Evolutionary conservation across 495 filamentous ascomycete genomes (phyloP).

Genomic region (Collariella sp.): DNA sequence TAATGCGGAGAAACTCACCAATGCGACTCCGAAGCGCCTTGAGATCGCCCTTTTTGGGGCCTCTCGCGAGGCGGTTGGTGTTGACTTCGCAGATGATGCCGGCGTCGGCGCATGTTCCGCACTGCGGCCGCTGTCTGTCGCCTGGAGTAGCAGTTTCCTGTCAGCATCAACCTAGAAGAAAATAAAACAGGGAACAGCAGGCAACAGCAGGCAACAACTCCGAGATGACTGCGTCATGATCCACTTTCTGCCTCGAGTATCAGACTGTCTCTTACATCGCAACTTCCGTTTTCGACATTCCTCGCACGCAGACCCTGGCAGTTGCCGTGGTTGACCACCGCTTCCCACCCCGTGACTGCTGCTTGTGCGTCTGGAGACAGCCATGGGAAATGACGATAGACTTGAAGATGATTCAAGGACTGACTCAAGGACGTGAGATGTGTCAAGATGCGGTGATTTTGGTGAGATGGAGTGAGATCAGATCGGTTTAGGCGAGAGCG

Average conservation of each 20-base stretch:
- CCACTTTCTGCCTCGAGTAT: not conserved
- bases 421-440: too few species aligned
- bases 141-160: constrained; percentile 13
- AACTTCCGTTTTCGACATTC: constrained; percentile 44
- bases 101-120: constrained; percentile 43
- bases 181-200: too few species aligned
- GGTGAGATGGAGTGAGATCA: too few species aligned
- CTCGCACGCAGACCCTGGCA: constrained; percentile 40
- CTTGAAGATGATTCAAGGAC: too few species aligned
- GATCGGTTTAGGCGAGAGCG: not conserved
- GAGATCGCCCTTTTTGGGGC: constrained; percentile 48
- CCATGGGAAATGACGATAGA: constrained; percentile 11
- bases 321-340: constrained; percentile 30
- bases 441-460: not conserved
- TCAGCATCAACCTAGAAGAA: not conserved
- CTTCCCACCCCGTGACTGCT: constrained; percentile 10
- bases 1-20: constrained; percentile 24
- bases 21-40: constrained; percentile 42
- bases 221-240: not conserved
- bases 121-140: constrained; percentile 44
- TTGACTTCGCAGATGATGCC: constrained; percentile 42
- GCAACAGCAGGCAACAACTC: too few species aligned
- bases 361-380: constrained; percentile 12
- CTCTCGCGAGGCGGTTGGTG: constrained; percentile 38
- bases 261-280: constrained; percentile 29